Conservation (phyloP, 805 yeast genomes). For the Clavispora vitiphila region DNA sequence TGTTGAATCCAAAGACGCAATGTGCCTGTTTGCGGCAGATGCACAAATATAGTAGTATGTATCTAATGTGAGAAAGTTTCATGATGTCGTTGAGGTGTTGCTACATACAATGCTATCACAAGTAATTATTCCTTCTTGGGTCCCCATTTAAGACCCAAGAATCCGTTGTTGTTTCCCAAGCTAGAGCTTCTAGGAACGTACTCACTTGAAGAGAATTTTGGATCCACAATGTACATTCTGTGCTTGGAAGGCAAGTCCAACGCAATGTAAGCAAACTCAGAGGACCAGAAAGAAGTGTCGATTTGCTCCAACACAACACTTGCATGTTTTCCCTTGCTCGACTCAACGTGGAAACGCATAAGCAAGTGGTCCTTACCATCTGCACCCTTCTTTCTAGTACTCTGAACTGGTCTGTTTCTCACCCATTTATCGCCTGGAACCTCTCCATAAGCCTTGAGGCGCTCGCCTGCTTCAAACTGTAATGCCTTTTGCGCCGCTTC, state of each 20-base stretch:
- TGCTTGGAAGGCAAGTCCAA: slow-evolving; percentile 69
- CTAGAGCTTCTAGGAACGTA: slow-evolving; percentile 30
- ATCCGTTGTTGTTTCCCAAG: slow-evolving; percentile 44
- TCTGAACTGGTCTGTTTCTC: slow-evolving; percentile 78
- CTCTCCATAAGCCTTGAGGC: slow-evolving; percentile 83
- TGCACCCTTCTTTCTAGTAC: slow-evolving; percentile 60
- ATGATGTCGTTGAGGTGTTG: background rate
- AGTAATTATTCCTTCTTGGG: slow-evolving; percentile 48
- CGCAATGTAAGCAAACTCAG: slow-evolving; percentile 67
- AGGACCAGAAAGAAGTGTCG: slow-evolving; percentile 58
- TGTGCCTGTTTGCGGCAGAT: too few relatives aligned
- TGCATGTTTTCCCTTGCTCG: slow-evolving; percentile 56
- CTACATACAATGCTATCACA: background rate
- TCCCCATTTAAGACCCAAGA: slow-evolving; percentile 85
- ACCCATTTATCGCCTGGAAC: slow-evolving; percentile 71
- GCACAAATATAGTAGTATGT: too few relatives aligned
- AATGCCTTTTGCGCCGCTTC: slow-evolving; percentile 53
- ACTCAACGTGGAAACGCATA: slow-evolving; percentile 85
- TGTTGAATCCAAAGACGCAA: too few relatives aligned
- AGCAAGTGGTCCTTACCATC: slow-evolving; percentile 76
- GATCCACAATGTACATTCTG: slow-evolving; percentile 66
- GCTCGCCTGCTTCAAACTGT: slow-evolving; percentile 47
- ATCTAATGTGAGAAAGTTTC: too few relatives aligned
- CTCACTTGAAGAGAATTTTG: slow-evolving; percentile 43
- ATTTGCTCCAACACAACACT: slow-evolving; percentile 77